Conservation (phyloP, 2,329 filamentous ascomycete genomes). For the Calonectria montana region DNA sequence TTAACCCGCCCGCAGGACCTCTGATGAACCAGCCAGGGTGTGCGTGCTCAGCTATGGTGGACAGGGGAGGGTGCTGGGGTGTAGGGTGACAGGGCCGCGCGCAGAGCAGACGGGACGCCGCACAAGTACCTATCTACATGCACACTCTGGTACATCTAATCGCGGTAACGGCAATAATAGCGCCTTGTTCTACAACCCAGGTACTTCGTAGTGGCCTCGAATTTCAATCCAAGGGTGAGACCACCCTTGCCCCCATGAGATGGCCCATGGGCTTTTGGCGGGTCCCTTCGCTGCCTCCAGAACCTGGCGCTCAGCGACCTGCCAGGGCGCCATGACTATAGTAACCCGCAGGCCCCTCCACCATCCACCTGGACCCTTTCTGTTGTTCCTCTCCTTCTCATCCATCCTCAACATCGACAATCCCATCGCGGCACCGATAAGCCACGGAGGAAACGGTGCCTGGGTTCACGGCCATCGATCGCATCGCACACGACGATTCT, state of each 20-base stretch:
- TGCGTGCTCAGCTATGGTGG: slow-evolving; percentile 29
- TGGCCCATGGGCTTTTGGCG: slow-evolving; percentile 13
- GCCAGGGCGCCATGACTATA: slow-evolving; percentile 35
- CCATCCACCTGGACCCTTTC: slow-evolving; percentile 33
- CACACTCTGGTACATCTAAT: slow-evolving; percentile 4
- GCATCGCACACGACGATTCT: slow-evolving; percentile 26
- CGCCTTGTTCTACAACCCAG: slow-evolving; percentile 8
- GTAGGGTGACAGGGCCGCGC: slow-evolving; percentile 23
- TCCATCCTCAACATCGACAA: slow-evolving; percentile 32
- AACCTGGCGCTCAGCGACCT: slow-evolving; percentile 15
- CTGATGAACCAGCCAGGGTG: slow-evolving; percentile 42
- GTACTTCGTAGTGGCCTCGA: slow-evolving; percentile 24
- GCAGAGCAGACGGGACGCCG: slow-evolving; percentile 15
- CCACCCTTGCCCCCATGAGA: slow-evolving; percentile 15
- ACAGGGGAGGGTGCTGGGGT: slow-evolving; percentile 33
- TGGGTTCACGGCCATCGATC: slow-evolving; percentile 31
- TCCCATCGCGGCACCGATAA: slow-evolving; percentile 34
- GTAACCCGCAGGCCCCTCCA: slow-evolving; percentile 41
- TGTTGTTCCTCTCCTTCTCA: slow-evolving; percentile 29
- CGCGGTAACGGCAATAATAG: slow-evolving; percentile 15
- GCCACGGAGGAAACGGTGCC: slow-evolving; percentile 32
- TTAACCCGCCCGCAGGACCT: slow-evolving; percentile 33
- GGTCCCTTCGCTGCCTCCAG: slow-evolving; percentile 18
- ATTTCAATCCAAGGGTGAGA: slow-evolving; percentile 25
- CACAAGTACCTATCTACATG: slow-evolving; percentile 7